Percentiles rank a stretch among this genome's conserved stretches.
Evolutionary conservation across 805 yeast species (phyloP).

Genomic region (Hanseniaspora lachancei): DNA sequence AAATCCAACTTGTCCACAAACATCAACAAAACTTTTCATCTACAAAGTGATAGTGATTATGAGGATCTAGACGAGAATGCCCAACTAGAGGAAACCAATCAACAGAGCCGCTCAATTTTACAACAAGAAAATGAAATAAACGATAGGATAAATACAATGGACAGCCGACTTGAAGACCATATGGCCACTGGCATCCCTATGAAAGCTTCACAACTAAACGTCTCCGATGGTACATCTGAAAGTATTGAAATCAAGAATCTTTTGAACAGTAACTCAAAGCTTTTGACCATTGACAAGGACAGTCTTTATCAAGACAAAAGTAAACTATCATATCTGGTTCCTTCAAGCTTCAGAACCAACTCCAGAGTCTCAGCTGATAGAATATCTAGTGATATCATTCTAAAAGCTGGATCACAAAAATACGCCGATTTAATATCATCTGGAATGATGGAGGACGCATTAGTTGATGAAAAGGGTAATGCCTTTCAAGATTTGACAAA

Average conservation of each 20-base stretch:
- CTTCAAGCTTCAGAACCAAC: slow-evolving; percentile 12
- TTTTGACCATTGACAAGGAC: not conserved
- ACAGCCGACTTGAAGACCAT: not conserved
- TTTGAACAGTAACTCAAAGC: slow-evolving; percentile 16
- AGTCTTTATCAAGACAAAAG: not conserved
- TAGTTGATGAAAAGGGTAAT: slow-evolving; percentile 6
- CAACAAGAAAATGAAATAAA: not conserved
- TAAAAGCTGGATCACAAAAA: not conserved
- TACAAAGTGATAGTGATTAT: slow-evolving; percentile 21
- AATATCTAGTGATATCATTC: not conserved
- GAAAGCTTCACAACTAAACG: not conserved
- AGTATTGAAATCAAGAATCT: slow-evolving; percentile 17
- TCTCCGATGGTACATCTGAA: not conserved
- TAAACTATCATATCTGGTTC: slow-evolving; percentile 11
- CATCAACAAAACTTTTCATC: slow-evolving; percentile 13
- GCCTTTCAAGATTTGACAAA: not conserved
- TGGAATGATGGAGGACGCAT: not conserved
- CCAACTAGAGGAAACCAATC: slow-evolving; percentile 15
- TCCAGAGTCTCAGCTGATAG: slow-evolving; percentile 13
- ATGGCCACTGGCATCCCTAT: too few relatives aligned
- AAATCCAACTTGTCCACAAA: not conserved
- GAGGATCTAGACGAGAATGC: slow-evolving; percentile 17
- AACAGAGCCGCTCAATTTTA: not conserved
- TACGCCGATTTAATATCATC: slow-evolving; percentile 6
- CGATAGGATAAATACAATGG: not conserved